Conservation (phyloP, 2,329 filamentous ascomycete species). For the Lecanicillium sp. region DNA sequence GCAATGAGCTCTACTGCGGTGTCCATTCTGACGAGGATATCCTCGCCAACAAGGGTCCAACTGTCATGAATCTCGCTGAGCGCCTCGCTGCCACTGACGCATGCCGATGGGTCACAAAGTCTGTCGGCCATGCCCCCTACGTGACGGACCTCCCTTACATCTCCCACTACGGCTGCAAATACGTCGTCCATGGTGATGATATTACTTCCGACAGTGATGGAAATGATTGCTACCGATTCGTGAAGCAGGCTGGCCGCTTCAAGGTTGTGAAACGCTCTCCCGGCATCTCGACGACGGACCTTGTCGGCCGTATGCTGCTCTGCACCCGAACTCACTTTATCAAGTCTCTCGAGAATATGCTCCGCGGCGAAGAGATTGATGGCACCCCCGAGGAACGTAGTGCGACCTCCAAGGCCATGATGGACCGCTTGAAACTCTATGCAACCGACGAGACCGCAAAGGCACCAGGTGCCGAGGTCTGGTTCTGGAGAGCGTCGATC, state of each 20-base stretch:
- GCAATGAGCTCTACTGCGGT: conserved; percentile 80
- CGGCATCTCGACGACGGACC: conserved; percentile 91
- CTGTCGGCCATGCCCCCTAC: conserved; percentile 81
- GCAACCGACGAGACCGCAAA: conserved; percentile 79
- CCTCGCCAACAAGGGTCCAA: conserved; percentile 92
- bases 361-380: conserved; percentile 65
- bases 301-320: conserved; percentile 95
- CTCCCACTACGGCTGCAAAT: conserved; percentile 87
- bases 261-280: conserved; percentile 95
- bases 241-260: conserved; percentile 89
- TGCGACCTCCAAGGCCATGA: conserved; percentile 59
- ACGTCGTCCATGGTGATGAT: conserved; percentile 94
- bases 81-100: conserved; percentile 85
- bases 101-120: conserved; percentile 86
- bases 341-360: conserved; percentile 60
- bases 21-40: conserved; percentile 96
- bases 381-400: conserved; percentile 62
- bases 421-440: conserved; percentile 73
- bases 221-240: conserved; percentile 95
- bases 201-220: conserved; percentile 92
- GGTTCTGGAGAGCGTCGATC: conserved; percentile 64
- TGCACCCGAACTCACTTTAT: conserved; percentile 96
- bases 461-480: conserved; percentile 73
- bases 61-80: conserved; percentile 91
- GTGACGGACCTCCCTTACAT: conserved; percentile 94